Conservation (phyloP, 73 alveolate species). For the Blepharisma stoltei region DNA sequence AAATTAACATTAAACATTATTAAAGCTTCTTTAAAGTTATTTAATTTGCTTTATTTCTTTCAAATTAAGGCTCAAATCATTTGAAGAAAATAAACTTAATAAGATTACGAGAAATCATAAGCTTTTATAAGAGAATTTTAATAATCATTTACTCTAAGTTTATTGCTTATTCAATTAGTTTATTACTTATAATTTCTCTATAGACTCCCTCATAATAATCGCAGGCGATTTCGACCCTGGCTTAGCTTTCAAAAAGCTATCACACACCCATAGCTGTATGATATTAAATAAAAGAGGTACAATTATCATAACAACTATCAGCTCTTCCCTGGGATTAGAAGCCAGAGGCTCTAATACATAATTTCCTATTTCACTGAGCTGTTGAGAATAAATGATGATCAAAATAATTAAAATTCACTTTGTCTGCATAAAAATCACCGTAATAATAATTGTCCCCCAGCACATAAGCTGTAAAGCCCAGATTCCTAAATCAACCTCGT, state of each 20-base stretch:
- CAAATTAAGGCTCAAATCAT: too few species aligned
- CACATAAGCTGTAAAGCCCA: slow-evolving; percentile 55
- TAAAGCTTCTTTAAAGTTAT: too few species aligned
- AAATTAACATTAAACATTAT: too few species aligned
- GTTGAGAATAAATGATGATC: background rate
- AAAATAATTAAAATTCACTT: slow-evolving; percentile 16
- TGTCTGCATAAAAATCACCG: slow-evolving; percentile 33
- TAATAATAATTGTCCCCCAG: slow-evolving; percentile 47
- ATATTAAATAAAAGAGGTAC: slow-evolving; percentile 48
- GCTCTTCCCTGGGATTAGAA: slow-evolving; percentile 46
- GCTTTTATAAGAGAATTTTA: too few species aligned
- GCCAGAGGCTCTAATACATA: slow-evolving; percentile 32
- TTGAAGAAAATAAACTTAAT: too few species aligned
- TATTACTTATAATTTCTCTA: too few species aligned
- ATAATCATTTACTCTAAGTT: too few species aligned
- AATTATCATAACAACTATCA: slow-evolving; percentile 47
- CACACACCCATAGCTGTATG: slow-evolving; percentile 53
- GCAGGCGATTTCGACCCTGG: too few species aligned
- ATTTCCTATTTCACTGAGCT: slow-evolving; percentile 29
- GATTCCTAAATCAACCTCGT: slow-evolving; percentile 46
- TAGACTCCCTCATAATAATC: too few species aligned
- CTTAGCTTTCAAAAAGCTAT: slow-evolving; percentile 48
- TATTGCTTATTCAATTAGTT: too few species aligned
- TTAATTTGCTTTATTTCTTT: too few species aligned
- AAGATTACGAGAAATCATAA: too few species aligned